Base-by-base conservation (phyloP, 495 filamentous ascomycete species). In the Friedmanniomyces simplex region DNA sequence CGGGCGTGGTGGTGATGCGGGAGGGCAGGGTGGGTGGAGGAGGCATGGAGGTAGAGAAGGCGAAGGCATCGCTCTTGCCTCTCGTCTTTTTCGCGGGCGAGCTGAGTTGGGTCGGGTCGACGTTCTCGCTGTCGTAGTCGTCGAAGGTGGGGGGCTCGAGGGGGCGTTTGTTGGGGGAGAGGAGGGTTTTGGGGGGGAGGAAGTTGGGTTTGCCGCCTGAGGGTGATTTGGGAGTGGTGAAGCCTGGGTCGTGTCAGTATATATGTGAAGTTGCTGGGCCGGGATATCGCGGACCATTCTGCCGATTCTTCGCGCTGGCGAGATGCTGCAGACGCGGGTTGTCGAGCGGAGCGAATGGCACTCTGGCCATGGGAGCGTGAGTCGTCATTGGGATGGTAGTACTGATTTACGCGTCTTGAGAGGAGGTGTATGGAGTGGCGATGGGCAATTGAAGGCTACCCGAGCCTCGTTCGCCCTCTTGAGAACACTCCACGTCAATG, bases 61-160 rank as follows among this genome's bases (percentile, higher is more conserved):
- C 60, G 36, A 43, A 30, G 28, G 79, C 78, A 57, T 77, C 76
- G 52, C 80, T 82, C 73, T 94, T 95, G 20, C 39, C 39, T 43
- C 14, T 43, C 6, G 80, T 73, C 55, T 81, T 72, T 74, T 87
- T 85, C 51, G 67, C 63, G 24, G 88, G 77, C 13, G 76, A 74
- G 39, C 71, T 78, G 65, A 82, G 81, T 55, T 79, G 66, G 24
- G 72, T 57, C 0, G 90, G 90, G 64, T 91, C 88, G 59, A 94
- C 76, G 65, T 95, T 96, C 74, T 96, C 89, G 8, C 77, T 70
- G 67, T 95, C 81, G 54, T 75, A 73, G 18, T 79, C 74, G 56
- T 79, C 74, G 52, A 75, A 71, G 25, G 65, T 32, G 52, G 54
- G 42, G 36, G 58, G 60, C 32, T 66, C 54, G 63, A 71, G 63